Conservation (phyloP, 495 filamentous ascomycete genomes). For the Penicillium canariense region DNA sequence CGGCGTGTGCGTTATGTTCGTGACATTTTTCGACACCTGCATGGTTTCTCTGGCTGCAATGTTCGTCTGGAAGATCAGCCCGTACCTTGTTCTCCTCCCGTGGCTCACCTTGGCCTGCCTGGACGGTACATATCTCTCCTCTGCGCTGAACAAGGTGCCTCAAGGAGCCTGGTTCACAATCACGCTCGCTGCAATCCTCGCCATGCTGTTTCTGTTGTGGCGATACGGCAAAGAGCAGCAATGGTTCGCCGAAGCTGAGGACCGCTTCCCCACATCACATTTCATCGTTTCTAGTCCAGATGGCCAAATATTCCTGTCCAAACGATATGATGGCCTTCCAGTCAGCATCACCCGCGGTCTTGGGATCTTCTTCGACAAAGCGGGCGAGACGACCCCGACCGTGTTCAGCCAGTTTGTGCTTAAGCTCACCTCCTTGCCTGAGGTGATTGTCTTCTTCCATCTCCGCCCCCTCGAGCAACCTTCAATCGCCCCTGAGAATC, state of each 20-base stretch:
- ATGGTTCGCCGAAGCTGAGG: slow-evolving; percentile 63
- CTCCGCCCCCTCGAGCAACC: slow-evolving; percentile 52
- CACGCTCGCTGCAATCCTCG: slow-evolving; percentile 55
- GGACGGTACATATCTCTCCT: slow-evolving; percentile 65
- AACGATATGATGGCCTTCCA: slow-evolving; percentile 9
- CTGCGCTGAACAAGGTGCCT: slow-evolving; percentile 66
- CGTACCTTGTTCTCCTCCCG: slow-evolving; percentile 54
- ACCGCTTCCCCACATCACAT: slow-evolving; percentile 45
- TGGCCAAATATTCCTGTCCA: slow-evolving; percentile 8
- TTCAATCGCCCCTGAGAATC: slow-evolving; percentile 41
- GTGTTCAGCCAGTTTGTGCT: slow-evolving; percentile 64
- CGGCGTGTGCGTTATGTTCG: slow-evolving; percentile 69
- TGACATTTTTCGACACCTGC: slow-evolving; percentile 71
- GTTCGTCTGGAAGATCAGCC: slow-evolving; percentile 62
- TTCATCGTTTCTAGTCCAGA: slow-evolving; percentile 9
- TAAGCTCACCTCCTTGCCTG: slow-evolving; percentile 58
- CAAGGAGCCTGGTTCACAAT: slow-evolving; percentile 75
- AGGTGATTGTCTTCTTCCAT: slow-evolving; percentile 62
- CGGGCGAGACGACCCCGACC: slow-evolving; percentile 51
- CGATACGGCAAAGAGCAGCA: slow-evolving; percentile 72
- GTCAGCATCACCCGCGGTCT: slow-evolving; percentile 51
- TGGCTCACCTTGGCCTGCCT: slow-evolving; percentile 61
- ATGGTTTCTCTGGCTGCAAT: slow-evolving; percentile 67
- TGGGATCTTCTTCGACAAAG: slow-evolving; percentile 67
- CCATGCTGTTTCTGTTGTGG: slow-evolving; percentile 65